Base-by-base conservation (phyloP, 192 early-diverging fungal genomes). In the Globomyces pollinis-pini region DNA sequence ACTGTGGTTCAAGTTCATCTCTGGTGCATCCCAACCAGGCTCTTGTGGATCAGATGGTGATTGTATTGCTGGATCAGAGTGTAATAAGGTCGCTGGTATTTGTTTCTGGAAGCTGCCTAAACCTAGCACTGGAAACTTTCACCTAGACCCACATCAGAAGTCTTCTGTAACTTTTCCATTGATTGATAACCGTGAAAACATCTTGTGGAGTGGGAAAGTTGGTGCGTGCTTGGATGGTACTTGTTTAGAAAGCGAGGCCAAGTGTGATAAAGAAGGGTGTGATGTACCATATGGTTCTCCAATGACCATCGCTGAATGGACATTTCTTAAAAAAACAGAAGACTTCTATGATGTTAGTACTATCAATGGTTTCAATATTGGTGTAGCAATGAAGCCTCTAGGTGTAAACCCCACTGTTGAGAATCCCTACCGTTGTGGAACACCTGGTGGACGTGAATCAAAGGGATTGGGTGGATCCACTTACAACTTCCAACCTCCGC, bases 111-210 rank as follows among this genome's bases (percentile, higher is more conserved):
- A 36, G 5, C 21, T 7, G 16, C 44, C 44, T 5, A 4, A 35
- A 55, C 13, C 29, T 2, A 55, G 15, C 23, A 8, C 8, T 5
- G 30, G 30, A 23, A 23, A 5, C 7, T 23, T 0, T 6, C 15
- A 15, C 15, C 7, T 55, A 21, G 6, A 16, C 6, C 53, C 28
- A 0, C 29, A 31, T n/a, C 6, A 55, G 12, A 4, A 6, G 8
- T 33, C n/a, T 8, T 21, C 13, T 9, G 9, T 55, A 16, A 54
- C 53, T 16, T 55, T 55, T 55, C 53, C 53, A 41, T 55, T n/a
- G 15, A n/a, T 38, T n/a, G 21, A 1, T n/a, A 55, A 35, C 53
- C 21, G 29, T 23, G 3, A 23, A 5, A 31, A 28, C 6, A 24
- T 28, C 29, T 20, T 55, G 1, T 55, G 38, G 35, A 38, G 35